Base-by-base conservation (phyloP, 345 rosid species). In the Ceriops tagal region DNA sequence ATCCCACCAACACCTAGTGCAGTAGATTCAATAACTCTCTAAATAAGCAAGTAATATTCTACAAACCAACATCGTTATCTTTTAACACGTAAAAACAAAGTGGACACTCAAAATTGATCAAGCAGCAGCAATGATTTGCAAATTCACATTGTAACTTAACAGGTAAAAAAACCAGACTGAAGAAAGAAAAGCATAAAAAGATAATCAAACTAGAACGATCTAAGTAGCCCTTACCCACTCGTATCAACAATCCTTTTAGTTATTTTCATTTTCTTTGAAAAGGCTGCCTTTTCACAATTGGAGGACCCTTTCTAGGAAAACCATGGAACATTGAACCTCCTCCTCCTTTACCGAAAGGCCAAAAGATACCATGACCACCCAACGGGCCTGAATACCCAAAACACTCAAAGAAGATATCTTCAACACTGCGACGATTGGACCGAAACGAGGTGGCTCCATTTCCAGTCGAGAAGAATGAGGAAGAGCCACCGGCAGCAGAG, bases 181-280 rank as follows among this genome's bases (percentile, higher is more conserved):
- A 1, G 8, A 34, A 6, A 34, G 37, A 34, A 34, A 34, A 6
- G 47, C 47, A 32, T 3, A 34, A 53, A 37, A 15, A 27, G 52
- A 5, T 19, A 26, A 18, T 18, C 1, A 53, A 39, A 26, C 20
- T 43, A 21, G n/a, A 32, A 47, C 0, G 22, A 49, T 21, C 32
- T 11, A 6, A 3, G 5, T 5, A 24, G 60, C 19, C 39, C 79
- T 65, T 65, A 75, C 74, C 79, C 74, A 10, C 58, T 64, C 5
- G 60, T 24, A 30, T 75, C 79, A 43, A 53, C 51, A 19, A 75
- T 61, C 13, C 61, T 71, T 52, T 71, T 65, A 70, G 79, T 70
- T 8, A 75, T 70, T 63, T 75, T 70, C 79, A 75, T 59, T 49
- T 71, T 75, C 55, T 53, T 75, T 3, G 74, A 65, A 74, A 75